Conservation (phyloP, 2,329 filamentous ascomycete genomes). For the Akanthomyces uredinophilus region DNA sequence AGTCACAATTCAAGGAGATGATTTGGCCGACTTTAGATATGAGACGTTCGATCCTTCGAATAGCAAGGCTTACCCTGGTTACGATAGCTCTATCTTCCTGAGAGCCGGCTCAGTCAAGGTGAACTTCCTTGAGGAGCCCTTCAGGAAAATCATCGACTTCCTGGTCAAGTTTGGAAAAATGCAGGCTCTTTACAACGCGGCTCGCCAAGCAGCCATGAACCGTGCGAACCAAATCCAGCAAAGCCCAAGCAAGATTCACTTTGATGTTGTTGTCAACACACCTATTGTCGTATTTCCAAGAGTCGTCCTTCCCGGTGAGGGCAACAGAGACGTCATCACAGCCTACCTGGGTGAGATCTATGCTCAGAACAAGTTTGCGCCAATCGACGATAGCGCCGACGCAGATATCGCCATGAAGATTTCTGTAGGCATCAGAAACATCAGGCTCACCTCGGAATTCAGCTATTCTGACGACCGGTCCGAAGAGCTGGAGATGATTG, state of each 20-base stretch:
- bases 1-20: constrained; percentile 90
- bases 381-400: constrained; percentile 69
- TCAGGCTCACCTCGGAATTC: constrained; percentile 83
- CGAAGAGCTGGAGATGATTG: constrained; percentile 93
- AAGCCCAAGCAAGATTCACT: constrained; percentile 83
- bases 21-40: constrained; percentile 94
- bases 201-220: constrained; percentile 86
- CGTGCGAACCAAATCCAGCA: constrained; percentile 93
- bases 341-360: constrained; percentile 97
- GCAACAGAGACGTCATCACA: constrained; percentile 76
- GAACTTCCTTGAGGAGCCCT: constrained; percentile 95
- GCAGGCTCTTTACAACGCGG: constrained; percentile 98
- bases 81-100: constrained; percentile 86
- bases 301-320: constrained; percentile 62
- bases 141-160: constrained; percentile 97
- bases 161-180: constrained; percentile 99
- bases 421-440: constrained; percentile 84
- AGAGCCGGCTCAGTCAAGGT: constrained; percentile 93
- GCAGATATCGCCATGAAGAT: constrained; percentile 82
- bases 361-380: constrained; percentile 86
- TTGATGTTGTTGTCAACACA: constrained; percentile 88
- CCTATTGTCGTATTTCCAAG: constrained; percentile 94
- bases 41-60: constrained; percentile 83
- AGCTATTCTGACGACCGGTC: constrained; percentile 66
- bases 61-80: constrained; percentile 74